Conservation (phyloP, 164 flowering plant species). For the Stephania yunnanensis region DNA sequence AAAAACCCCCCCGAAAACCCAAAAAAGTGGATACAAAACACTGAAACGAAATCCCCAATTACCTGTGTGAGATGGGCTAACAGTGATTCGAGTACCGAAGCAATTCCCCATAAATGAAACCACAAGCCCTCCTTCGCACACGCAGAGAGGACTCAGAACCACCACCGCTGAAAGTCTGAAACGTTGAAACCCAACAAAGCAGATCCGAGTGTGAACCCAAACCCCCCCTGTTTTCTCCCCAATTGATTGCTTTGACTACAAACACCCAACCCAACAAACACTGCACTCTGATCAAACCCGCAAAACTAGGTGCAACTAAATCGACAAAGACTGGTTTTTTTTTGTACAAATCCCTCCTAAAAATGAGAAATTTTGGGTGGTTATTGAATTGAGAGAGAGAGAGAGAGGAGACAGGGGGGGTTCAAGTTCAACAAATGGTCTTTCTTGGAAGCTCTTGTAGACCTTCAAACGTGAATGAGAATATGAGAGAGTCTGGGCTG, state of each 20-base stretch:
- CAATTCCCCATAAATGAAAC: slow-evolving; percentile 58
- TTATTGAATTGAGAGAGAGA: neutral
- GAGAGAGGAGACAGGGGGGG: neutral
- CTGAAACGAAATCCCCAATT: neutral
- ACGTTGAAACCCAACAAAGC: slow-evolving; percentile 7
- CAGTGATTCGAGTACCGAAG: slow-evolving; percentile 59
- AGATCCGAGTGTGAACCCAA: neutral
- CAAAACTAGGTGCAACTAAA: neutral
- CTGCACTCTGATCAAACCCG: neutral
- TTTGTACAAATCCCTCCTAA: neutral
- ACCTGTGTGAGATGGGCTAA: slow-evolving; percentile 56
- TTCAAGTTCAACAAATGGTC: neutral
- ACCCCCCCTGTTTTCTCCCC: neutral
- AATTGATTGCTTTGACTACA: neutral
- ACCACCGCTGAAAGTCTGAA: neutral
- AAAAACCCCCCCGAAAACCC: neutral
- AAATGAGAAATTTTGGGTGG: neutral
- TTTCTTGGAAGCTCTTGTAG: neutral
- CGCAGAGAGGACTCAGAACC: no score
- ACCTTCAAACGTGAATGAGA: neutral
- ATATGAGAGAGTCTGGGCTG: neutral
- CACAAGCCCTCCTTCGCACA: neutral
- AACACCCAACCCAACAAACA: neutral
- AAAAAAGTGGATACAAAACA: neutral
- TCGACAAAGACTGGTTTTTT: neutral